Conservation (phyloP, 2,329 filamentous ascomycete species). For the Sphaerulina vaccinii region DNA sequence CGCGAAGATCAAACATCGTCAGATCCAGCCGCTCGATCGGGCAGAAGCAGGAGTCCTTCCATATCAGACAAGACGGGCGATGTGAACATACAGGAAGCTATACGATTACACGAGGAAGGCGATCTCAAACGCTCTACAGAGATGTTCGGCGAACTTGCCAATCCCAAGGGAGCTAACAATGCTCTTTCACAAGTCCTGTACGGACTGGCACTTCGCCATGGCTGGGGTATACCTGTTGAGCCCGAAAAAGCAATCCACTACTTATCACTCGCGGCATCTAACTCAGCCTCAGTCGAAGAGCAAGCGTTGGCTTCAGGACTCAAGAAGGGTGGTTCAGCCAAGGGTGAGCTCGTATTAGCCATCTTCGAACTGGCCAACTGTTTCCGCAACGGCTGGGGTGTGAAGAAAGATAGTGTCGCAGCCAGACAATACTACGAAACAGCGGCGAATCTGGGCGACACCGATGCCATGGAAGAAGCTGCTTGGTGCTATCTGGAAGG, state of each 20-base stretch:
- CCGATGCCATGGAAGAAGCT: slow-evolving; percentile 95
- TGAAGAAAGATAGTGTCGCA: slow-evolving; percentile 79
- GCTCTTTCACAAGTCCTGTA: slow-evolving; percentile 94
- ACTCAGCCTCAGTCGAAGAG: slow-evolving; percentile 82
- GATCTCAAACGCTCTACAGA: slow-evolving; percentile 75
- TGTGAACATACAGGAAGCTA: slow-evolving; percentile 87
- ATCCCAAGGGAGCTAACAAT: slow-evolving; percentile 83
- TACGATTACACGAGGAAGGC: slow-evolving; percentile 83
- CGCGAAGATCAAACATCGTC: slow-evolving; percentile 32
- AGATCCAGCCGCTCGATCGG: slow-evolving; percentile 1
- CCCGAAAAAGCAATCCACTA: slow-evolving; percentile 74
- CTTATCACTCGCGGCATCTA: slow-evolving; percentile 83
- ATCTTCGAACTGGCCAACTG: slow-evolving; percentile 93
- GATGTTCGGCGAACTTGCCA: slow-evolving; percentile 80
- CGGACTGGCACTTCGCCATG: slow-evolving; percentile 87
- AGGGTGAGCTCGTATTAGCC: slow-evolving; percentile 91
- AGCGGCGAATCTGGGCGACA: slow-evolving; percentile 91
- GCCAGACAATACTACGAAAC: slow-evolving; percentile 94
- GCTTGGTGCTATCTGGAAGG: slow-evolving; percentile 95
- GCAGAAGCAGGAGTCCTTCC: slow-evolving; percentile 36
- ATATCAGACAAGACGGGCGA: slow-evolving; percentile 43
- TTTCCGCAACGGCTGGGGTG: slow-evolving; percentile 77
- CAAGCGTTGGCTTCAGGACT: slow-evolving; percentile 81
- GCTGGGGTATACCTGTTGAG: slow-evolving; percentile 82
- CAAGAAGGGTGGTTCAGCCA: slow-evolving; percentile 90